Conservation (phyloP, 2,329 filamentous ascomycete species). For the Aspergillus vadensis region DNA sequence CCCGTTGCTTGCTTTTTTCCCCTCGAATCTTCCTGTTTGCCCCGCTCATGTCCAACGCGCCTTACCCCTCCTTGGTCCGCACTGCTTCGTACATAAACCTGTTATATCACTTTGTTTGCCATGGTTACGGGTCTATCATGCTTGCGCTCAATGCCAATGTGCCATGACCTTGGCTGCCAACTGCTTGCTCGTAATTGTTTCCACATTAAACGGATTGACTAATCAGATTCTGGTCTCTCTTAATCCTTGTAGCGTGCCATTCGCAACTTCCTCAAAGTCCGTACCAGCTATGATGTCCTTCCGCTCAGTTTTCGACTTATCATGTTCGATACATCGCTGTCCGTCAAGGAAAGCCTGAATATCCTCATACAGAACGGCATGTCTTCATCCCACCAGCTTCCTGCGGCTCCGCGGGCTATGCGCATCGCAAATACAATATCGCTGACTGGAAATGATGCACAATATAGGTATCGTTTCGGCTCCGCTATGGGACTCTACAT, state of each 20-base stretch:
- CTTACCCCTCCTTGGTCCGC: constrained; percentile 10
- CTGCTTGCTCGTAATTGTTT: constrained; percentile 11
- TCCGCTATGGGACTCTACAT: constrained; percentile 92
- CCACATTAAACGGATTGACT: constrained; percentile 27
- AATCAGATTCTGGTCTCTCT: constrained; percentile 23
- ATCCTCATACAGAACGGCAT: constrained; percentile 94
- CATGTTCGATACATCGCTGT: constrained; percentile 88
- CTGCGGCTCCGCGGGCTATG: background rate
- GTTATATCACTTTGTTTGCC: background rate
- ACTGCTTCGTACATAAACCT: constrained; percentile 9
- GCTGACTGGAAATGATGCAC: constrained; percentile 23
- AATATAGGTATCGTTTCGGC: constrained; percentile 88
- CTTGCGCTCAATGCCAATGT: background rate
- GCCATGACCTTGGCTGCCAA: background rate
- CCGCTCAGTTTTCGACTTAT: constrained; percentile 95
- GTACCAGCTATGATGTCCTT: constrained; percentile 96
- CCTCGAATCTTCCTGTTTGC: constrained; percentile 8
- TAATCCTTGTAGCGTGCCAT: constrained; percentile 70
- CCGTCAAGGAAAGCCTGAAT: constrained; percentile 95
- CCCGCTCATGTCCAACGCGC: constrained; percentile 14
- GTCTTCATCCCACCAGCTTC: constrained; percentile 21
- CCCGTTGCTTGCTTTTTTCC: constrained; percentile 8
- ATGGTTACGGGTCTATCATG: background rate
- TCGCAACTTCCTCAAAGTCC: constrained; percentile 91
- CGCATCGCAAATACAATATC: constrained; percentile 2